These are phyloP conservation scores for Aureobasidium sp. DNA, from an alignment of 2,329 filamentous ascomycete genomes.

Conservation along the genomic window DNA sequence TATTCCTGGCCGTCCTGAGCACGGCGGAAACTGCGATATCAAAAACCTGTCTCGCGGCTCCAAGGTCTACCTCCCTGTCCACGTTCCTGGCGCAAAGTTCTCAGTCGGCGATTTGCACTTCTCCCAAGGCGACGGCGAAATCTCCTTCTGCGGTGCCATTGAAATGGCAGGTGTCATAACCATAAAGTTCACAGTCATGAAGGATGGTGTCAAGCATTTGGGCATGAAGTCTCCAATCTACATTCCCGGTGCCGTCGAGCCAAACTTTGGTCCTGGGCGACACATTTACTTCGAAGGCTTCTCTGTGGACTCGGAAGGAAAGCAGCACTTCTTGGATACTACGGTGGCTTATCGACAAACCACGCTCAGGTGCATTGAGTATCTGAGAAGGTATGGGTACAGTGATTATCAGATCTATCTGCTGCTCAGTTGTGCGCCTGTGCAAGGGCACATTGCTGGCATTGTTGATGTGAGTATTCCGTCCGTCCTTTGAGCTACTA, in stretches of 20 bases:
- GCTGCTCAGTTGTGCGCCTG: conserved; percentile 73
- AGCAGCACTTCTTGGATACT: conserved; percentile 83
- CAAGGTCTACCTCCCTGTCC: conserved; percentile 82
- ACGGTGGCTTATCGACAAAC: conserved; percentile 83
- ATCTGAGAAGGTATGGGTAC: conserved; percentile 65
- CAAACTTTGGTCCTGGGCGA: conserved; percentile 74
- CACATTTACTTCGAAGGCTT: conserved; percentile 88
- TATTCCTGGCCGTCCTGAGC: conserved; percentile 70
- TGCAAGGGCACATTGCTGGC: conserved; percentile 82
- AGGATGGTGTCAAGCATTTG: conserved; percentile 66
- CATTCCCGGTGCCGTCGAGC: conserved; percentile 78
- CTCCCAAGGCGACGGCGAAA: conserved; percentile 82
- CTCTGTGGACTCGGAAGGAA: conserved; percentile 78
- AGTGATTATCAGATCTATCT: conserved; percentile 76
- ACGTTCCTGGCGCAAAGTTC: conserved; percentile 82
- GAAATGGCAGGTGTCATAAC: conserved; percentile 93
- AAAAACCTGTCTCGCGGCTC: conserved; percentile 75
- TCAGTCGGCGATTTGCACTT: conserved; percentile 85
- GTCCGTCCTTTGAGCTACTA: no score
- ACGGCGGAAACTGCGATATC: conserved; percentile 88
- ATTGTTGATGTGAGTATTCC: conserved; percentile 58
- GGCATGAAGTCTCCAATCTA: conserved; percentile 53
- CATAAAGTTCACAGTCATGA: conserved; percentile 82
- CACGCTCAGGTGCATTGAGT: conserved; percentile 69
- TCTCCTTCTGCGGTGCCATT: conserved; percentile 69